A percentile compares a stretch with the other conserved stretches of the same genome.
phyloP scores from a whole-genome alignment of 257 asterid species.

The Jacaranda mimosifolia region DNA sequence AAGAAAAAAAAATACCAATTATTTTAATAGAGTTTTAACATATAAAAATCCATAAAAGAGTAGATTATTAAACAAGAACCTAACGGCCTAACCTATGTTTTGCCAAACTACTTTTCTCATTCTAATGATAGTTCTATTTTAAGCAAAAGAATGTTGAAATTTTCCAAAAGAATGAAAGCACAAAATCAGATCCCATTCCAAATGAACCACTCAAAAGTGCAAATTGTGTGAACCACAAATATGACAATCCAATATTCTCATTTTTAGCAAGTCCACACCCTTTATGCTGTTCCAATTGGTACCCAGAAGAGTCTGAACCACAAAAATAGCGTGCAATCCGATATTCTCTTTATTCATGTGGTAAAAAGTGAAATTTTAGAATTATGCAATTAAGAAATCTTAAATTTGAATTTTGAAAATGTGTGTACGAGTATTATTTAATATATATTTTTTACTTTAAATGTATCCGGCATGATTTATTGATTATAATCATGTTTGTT shows the following conservation, averaged over 20 bases:
- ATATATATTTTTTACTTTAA: too few species aligned
- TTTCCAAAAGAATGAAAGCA: background rate
- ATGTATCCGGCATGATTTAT: too few species aligned
- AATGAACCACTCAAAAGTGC: background rate
- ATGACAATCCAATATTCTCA: background rate
- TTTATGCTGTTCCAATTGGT: background rate
- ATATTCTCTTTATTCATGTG: background rate
- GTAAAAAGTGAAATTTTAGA: background rate
- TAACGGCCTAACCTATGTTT: background rate
- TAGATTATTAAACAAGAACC: too few species aligned
- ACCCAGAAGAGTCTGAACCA: background rate
- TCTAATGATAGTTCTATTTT: background rate
- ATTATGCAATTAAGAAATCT: background rate
- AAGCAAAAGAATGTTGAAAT: background rate
- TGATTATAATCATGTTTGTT: too few species aligned
- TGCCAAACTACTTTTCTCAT: background rate
- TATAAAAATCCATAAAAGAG: background rate
- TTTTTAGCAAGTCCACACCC: background rate
- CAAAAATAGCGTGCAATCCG: background rate
- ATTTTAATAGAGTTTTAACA: too few species aligned
- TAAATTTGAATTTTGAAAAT: too few species aligned
- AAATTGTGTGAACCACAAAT: background rate
- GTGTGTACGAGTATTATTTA: background rate
- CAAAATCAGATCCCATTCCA: conserved; percentile 10
- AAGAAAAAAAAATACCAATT: too few species aligned